Evolutionary conservation across 1,284 basidiomycete genomes (phyloP).

Genomic region (Sanghuangporus weigelae): DNA sequence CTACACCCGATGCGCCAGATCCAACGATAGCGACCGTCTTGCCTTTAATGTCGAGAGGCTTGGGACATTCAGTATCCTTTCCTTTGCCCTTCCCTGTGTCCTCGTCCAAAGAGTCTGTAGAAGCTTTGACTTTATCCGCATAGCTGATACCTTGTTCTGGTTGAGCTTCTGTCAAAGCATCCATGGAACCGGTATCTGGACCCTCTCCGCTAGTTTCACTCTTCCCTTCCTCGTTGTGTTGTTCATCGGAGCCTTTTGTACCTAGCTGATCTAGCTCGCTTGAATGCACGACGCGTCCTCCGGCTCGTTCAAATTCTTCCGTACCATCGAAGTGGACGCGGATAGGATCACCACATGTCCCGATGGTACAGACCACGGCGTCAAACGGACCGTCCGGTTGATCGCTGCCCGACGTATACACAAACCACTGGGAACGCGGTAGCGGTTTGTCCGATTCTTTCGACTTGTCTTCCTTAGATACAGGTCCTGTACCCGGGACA

Average conservation of each 20-base stretch:
- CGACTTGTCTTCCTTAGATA: slow-evolving; percentile 17
- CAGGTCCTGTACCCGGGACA: slow-evolving; percentile 24
- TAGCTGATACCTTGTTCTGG: slow-evolving; percentile 14
- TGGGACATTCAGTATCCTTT: slow-evolving; percentile 53
- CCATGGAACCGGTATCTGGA: not conserved
- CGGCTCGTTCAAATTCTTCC: slow-evolving; percentile 22
- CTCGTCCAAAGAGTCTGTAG: slow-evolving; percentile 9
- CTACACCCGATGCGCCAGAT: slow-evolving; percentile 55
- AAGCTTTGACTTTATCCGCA: slow-evolving; percentile 12
- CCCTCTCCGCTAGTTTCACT: slow-evolving; percentile 3
- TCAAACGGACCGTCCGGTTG: slow-evolving; percentile 47
- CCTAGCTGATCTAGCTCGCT: slow-evolving; percentile 20
- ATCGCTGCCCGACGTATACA: slow-evolving; percentile 40
- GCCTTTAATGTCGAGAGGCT: slow-evolving; percentile 34
- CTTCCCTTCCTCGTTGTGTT: not conserved
- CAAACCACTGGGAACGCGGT: slow-evolving; percentile 41
- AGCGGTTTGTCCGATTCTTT: slow-evolving; percentile 21
- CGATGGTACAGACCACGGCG: slow-evolving; percentile 51
- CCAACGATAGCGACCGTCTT: slow-evolving; percentile 52
- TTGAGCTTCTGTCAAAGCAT: slow-evolving; percentile 18
- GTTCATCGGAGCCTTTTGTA: slow-evolving; percentile 20
- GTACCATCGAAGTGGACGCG: slow-evolving; percentile 45
- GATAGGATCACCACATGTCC: slow-evolving; percentile 52
- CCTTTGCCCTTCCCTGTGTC: slow-evolving; percentile 37
- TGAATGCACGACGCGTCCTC: slow-evolving; percentile 16